phyloP scores from a whole-genome alignment of 371 early-diverging fungal species.

The Batkoa obscura region DNA sequence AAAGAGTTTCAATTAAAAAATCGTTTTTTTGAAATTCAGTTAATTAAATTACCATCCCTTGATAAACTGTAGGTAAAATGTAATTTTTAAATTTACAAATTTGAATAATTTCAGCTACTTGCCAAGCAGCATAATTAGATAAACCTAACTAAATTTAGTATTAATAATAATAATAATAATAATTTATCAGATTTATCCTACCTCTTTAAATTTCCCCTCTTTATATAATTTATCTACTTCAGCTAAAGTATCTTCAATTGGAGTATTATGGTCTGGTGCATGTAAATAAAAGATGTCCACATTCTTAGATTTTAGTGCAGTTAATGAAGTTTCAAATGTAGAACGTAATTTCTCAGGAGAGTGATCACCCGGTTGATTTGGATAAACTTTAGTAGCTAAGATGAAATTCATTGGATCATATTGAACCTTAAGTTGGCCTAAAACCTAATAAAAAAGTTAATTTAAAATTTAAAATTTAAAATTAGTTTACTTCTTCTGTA shows the following conservation, averaged over 20 bases:
- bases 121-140: constrained; percentile 25
- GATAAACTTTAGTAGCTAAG: constrained; percentile 35
- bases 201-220: constrained; percentile 20
- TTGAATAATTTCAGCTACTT: constrained; percentile 23
- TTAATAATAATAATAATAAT: background rate
- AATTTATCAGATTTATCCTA: constrained; percentile 1
- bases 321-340: constrained; percentile 15
- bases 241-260: constrained; percentile 19
- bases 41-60: constrained; percentile 17
- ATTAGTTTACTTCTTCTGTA: constrained; percentile 19
- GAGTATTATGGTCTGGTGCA: constrained; percentile 24
- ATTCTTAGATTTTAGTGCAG: constrained; percentile 15
- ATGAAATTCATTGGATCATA: constrained; percentile 9
- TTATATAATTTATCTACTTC: constrained; percentile 22
- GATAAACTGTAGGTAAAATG: constrained; percentile 25
- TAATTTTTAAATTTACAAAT: constrained; percentile 18
- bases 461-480: no score
- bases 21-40: background rate
- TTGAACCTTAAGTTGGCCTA: constrained; percentile 17
- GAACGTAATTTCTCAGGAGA: constrained; percentile 21
- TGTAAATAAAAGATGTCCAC: constrained; percentile 30
- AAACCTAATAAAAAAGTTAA: constrained; percentile 8
- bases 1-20: background rate
- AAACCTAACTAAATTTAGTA: constrained; percentile 17
- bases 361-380: constrained; percentile 26